Evolutionary conservation across 2,329 filamentous ascomycete genomes (phyloP).

Genomic region (Xenoacremonium recifei): DNA sequence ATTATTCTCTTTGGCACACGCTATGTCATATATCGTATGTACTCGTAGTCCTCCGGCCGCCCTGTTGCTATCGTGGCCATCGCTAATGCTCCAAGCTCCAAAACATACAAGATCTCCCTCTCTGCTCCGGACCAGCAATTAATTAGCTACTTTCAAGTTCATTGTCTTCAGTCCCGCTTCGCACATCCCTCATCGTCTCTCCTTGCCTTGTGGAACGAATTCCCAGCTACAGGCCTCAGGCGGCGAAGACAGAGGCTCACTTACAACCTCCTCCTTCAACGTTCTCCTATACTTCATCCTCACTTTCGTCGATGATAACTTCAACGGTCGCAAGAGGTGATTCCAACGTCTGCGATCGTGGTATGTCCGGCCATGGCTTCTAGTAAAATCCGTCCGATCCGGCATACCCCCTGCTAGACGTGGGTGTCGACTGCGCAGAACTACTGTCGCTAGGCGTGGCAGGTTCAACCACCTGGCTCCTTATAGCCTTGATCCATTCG

Average conservation of each 20-base stretch:
- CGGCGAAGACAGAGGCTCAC: too few relatives aligned
- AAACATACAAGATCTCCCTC: background rate
- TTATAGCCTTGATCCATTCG: conserved; percentile 77
- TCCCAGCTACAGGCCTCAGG: too few relatives aligned
- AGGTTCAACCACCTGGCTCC: conserved; percentile 63
- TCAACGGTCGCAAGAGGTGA: too few relatives aligned
- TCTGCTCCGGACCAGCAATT: conserved; percentile 17
- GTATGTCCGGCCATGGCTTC: too few relatives aligned
- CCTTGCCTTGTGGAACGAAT: too few relatives aligned
- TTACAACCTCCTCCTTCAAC: too few relatives aligned
- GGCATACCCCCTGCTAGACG: conserved; percentile 31
- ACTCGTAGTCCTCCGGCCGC: conserved; percentile 7
- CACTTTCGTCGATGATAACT: too few relatives aligned
- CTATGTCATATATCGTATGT: conserved; percentile 18
- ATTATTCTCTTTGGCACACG: conserved; percentile 19
- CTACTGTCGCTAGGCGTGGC: conserved; percentile 59
- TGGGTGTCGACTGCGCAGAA: conserved; percentile 37
- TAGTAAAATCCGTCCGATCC: conserved; percentile 32
- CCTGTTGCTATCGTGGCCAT: conserved; percentile 22
- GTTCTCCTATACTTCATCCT: too few relatives aligned
- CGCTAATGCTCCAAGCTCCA: conserved; percentile 15
- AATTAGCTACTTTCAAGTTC: background rate
- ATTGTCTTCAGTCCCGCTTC: background rate
- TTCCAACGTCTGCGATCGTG: too few relatives aligned
- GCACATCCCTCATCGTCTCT: background rate